phyloP scores from a whole-genome alignment of 768 basidiomycete genomes.

The Nidula microcarpa region DNA sequence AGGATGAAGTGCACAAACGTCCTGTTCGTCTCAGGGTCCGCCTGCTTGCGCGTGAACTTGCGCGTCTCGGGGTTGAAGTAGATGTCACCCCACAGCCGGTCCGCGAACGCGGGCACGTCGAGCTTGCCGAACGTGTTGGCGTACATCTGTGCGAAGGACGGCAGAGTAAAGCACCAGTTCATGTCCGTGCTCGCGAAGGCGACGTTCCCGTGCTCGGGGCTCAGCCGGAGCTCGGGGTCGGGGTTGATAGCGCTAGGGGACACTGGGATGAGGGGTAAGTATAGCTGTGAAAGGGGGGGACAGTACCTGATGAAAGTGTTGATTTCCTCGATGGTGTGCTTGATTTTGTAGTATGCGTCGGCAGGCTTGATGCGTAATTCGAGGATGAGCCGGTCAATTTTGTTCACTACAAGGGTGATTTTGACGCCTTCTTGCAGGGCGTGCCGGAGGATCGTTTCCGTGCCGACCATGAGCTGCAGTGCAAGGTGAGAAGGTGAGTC shows the following conservation, averaged over 20 bases:
- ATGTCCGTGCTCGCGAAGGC: slow-evolving; percentile 97
- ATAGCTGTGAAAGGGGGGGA: neutral
- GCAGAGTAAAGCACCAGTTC: slow-evolving; percentile 96
- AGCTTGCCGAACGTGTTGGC: slow-evolving; percentile 85
- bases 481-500: slow-evolving; percentile 6
- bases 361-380: slow-evolving; percentile 93
- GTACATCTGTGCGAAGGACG: slow-evolving; percentile 95
- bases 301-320: slow-evolving; percentile 91
- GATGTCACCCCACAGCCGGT: slow-evolving; percentile 96
- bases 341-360: slow-evolving; percentile 99
- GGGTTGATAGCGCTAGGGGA: slow-evolving; percentile 71
- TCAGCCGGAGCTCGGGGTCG: slow-evolving; percentile 81
- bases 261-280: slow-evolving; percentile 3
- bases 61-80: slow-evolving; percentile 84
- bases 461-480: slow-evolving; percentile 83
- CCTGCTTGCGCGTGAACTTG: slow-evolving; percentile 85
- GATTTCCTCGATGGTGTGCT: slow-evolving; percentile 97
- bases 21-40: slow-evolving; percentile 74
- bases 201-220: slow-evolving; percentile 94
- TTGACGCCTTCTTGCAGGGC: slow-evolving; percentile 86
- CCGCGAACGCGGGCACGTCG: slow-evolving; percentile 83
- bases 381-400: slow-evolving; percentile 95
- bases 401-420: slow-evolving; percentile 93
- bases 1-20: slow-evolving; percentile 96
- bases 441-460: slow-evolving; percentile 85